A percentile compares a stretch with the other conserved stretches of the same genome.
These are phyloP conservation scores for Huntiella moniliformis DNA, from an alignment of 2,329 filamentous ascomycete species.

Conservation along the genomic window DNA sequence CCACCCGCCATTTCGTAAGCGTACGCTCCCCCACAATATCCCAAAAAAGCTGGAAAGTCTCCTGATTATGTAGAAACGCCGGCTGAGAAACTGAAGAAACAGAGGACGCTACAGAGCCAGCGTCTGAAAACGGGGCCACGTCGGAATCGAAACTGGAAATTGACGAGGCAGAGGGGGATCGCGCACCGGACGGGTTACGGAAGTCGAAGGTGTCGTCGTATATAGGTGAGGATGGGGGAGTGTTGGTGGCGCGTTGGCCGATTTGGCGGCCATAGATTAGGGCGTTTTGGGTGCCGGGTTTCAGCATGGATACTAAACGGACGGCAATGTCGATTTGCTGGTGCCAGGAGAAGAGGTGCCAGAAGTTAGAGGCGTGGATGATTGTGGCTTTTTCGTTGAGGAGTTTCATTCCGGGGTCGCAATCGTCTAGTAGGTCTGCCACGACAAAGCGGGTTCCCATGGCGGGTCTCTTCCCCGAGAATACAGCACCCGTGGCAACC, in stretches of 20 bases:
- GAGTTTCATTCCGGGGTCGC: slow-evolving; percentile 19
- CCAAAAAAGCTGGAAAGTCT: slow-evolving; percentile 35
- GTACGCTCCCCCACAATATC: slow-evolving; percentile 31
- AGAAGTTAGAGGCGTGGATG: slow-evolving; percentile 30
- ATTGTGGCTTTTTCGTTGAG: slow-evolving; percentile 26
- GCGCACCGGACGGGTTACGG: neutral
- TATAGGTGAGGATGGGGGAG: neutral
- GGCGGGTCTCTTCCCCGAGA: slow-evolving; percentile 14
- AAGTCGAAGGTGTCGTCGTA: neutral
- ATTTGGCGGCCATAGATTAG: slow-evolving; percentile 34
- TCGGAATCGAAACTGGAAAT: slow-evolving; percentile 7
- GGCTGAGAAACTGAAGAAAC: slow-evolving; percentile 7
- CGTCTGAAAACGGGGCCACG: slow-evolving; percentile 10
- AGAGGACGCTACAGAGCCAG: slow-evolving; percentile 7
- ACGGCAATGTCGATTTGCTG: slow-evolving; percentile 27
- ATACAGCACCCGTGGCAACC: neutral
- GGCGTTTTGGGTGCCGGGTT: slow-evolving; percentile 24
- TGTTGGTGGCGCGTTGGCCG: slow-evolving; percentile 17
- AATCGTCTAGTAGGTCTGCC: slow-evolving; percentile 29
- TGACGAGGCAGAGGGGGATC: slow-evolving; percentile 4
- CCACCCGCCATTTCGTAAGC: slow-evolving; percentile 29
- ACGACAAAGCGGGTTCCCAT: slow-evolving; percentile 29
- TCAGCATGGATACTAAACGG: slow-evolving; percentile 27
- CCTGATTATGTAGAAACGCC: slow-evolving; percentile 27
- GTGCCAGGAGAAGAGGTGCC: slow-evolving; percentile 30